These are phyloP conservation scores for Cryptococcus wingfieldii DNA, from an alignment of 1,284 basidiomycete species.

Conservation along the genomic window DNA sequence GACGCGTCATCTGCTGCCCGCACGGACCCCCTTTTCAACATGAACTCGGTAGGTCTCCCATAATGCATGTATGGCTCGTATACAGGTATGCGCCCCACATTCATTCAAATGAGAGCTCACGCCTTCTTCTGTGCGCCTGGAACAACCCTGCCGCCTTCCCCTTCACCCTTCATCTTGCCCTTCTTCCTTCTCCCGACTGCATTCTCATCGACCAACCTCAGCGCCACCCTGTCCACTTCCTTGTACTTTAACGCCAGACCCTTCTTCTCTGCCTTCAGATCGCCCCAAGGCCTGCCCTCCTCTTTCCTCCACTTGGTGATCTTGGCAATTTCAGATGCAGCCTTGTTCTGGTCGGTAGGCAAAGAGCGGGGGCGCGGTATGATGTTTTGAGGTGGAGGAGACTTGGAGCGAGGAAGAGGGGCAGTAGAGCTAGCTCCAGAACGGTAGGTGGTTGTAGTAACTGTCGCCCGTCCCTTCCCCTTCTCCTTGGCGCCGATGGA, in stretches of 20 bases:
- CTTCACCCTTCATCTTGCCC: constrained; percentile 17
- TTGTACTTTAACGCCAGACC: constrained; percentile 27
- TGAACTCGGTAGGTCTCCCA: too few relatives aligned
- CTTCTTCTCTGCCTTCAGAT: constrained; percentile 30
- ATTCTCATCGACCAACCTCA: constrained; percentile 23
- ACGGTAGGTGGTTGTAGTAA: constrained; percentile 30
- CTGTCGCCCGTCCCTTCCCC: constrained; percentile 35
- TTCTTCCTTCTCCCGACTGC: constrained; percentile 18
- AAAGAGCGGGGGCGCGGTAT: constrained; percentile 28
- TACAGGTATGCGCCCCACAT: too few relatives aligned
- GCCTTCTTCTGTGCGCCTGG: constrained; percentile 27
- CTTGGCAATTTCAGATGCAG: constrained; percentile 34
- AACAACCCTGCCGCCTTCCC: constrained; percentile 33
- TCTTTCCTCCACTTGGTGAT: constrained; percentile 25
- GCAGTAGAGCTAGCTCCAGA: constrained; percentile 6
- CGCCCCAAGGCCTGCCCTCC: constrained; percentile 40
- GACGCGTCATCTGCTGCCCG: too few relatives aligned
- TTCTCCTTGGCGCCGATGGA: constrained; percentile 24
- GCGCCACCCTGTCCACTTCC: constrained; percentile 13
- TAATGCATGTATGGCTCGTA: too few relatives aligned
- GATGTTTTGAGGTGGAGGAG: constrained; percentile 22
- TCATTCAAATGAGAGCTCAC: background rate
- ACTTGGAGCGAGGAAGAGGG: constrained; percentile 4
- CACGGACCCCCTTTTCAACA: too few relatives aligned
- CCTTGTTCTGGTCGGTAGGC: constrained; percentile 25